Evolutionary conservation across 2,329 filamentous ascomycete species (phyloP).

Genomic region (Fusarium mexicanum): DNA sequence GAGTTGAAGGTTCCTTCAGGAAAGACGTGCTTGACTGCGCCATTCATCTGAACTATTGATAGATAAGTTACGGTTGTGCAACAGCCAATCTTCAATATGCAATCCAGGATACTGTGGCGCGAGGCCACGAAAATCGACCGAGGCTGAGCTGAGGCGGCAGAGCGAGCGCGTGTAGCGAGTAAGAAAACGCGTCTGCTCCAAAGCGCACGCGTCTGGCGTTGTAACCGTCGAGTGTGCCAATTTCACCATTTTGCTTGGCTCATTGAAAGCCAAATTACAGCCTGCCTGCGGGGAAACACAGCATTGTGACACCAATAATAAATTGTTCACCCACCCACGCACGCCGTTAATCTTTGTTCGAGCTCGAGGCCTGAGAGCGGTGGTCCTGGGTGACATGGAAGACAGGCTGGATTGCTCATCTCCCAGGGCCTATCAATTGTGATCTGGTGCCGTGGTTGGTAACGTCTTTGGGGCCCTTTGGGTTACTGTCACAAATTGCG

Average conservation of each 20-base stretch:
- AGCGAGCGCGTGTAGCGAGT: constrained; percentile 14
- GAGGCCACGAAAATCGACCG: constrained; percentile 16
- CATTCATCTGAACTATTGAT: constrained; percentile 6
- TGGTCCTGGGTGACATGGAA: constrained; percentile 17
- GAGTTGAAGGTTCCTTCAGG: not conserved
- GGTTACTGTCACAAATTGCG: constrained; percentile 22
- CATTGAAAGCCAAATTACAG: constrained; percentile 1
- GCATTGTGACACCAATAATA: constrained; percentile 9
- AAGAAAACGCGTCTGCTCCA: constrained; percentile 20
- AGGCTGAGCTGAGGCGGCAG: constrained; percentile 33
- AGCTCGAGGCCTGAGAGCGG: constrained; percentile 17
- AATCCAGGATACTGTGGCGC: constrained; percentile 13
- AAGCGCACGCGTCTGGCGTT: constrained; percentile 21
- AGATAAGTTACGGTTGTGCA: constrained; percentile 4
- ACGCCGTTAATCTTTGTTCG: constrained; percentile 5
- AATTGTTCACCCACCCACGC: constrained; percentile 18
- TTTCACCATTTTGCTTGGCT: constrained; percentile 25
- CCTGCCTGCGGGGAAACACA: constrained; percentile 3
- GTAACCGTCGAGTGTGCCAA: not conserved
- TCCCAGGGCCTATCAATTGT: constrained; percentile 25
- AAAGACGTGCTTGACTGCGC: not conserved
- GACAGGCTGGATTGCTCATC: constrained; percentile 33
- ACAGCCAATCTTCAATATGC: not conserved
- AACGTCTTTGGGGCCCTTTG: not conserved
- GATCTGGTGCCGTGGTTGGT: constrained; percentile 8